These are phyloP conservation scores for Babesia bigemina DNA, from an alignment of 169 alveolate genomes.

Conservation along the genomic window DNA sequence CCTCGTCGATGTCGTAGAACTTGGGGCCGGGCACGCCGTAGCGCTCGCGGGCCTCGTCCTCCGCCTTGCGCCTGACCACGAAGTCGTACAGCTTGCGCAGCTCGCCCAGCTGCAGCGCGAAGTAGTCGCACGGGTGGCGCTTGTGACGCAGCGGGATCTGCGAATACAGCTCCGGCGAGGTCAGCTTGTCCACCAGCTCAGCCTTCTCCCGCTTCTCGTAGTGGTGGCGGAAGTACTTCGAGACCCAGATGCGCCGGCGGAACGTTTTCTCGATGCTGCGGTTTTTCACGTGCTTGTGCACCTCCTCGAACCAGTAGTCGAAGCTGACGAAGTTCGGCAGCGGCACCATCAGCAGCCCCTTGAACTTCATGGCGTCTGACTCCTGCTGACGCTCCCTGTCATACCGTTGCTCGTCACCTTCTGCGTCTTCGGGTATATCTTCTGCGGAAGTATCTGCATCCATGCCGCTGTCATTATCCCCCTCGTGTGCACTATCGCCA, in stretches of 20 bases:
- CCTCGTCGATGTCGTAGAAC: slow-evolving; percentile 49
- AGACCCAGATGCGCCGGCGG: slow-evolving; percentile 47
- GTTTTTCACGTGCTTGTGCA: slow-evolving; percentile 58
- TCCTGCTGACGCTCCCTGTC: too few relatives aligned
- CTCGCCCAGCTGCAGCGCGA: slow-evolving; percentile 60
- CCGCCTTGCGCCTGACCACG: slow-evolving; percentile 56
- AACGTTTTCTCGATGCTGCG: slow-evolving; percentile 37
- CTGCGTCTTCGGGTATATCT: not conserved
- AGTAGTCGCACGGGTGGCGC: slow-evolving; percentile 56
- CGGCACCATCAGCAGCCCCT: slow-evolving; percentile 62
- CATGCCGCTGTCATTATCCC: slow-evolving; percentile 16
- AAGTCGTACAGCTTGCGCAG: slow-evolving; percentile 50
- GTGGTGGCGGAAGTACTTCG: slow-evolving; percentile 62
- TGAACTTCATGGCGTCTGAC: slow-evolving; percentile 21
- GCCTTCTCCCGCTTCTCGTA: slow-evolving; percentile 53
- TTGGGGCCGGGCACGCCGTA: slow-evolving; percentile 47
- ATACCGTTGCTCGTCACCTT: not conserved
- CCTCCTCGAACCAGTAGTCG: slow-evolving; percentile 73
- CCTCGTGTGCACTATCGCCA: not conserved
- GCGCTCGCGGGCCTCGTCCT: slow-evolving; percentile 58
- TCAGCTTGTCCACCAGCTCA: slow-evolving; percentile 47
- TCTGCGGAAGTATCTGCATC: not conserved
- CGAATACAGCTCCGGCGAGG: slow-evolving; percentile 56
- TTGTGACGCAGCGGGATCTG: slow-evolving; percentile 66
- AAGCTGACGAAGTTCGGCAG: slow-evolving; percentile 62